phyloP scores from a whole-genome alignment of 148 eudicot genomes.

The Rhododendron vialii region DNA sequence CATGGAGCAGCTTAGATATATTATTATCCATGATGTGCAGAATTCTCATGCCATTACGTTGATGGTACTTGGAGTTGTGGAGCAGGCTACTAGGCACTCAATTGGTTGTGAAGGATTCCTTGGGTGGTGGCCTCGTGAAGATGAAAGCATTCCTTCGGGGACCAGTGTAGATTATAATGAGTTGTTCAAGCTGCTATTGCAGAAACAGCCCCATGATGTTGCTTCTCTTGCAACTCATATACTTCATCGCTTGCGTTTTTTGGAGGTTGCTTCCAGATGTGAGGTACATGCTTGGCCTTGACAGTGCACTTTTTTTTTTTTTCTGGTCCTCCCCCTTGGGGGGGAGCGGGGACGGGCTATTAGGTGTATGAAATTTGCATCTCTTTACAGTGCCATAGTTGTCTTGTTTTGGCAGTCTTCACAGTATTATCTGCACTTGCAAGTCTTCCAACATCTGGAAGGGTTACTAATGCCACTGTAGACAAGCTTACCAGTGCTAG shows the following conservation, averaged over 20 bases:
- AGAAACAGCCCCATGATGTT: constrained; percentile 78
- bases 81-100: constrained; percentile 80
- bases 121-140: constrained; percentile 99
- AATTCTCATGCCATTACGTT: constrained; percentile 52
- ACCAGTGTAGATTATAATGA: constrained; percentile 79
- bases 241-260: constrained; percentile 81
- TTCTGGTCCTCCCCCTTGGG: too few species aligned
- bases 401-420: constrained; percentile 52
- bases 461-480: constrained; percentile 26
- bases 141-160: constrained; percentile 66
- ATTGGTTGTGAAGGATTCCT: constrained; percentile 95
- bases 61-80: constrained; percentile 79
- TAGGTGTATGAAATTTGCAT: not conserved
- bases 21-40: constrained; percentile 39
- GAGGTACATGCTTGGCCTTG: constrained; percentile 53
- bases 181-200: constrained; percentile 73
- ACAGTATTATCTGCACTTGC: constrained; percentile 66
- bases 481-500: constrained; percentile 58
- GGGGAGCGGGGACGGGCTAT: not conserved
- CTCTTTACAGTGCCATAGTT: constrained; percentile 8
- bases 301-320: not conserved
- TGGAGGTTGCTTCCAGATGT: constrained; percentile 84
- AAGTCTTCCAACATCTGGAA: constrained; percentile 38
- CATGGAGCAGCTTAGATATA: constrained; percentile 64
- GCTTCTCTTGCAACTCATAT: constrained; percentile 77